Base-by-base conservation (phyloP, 2,329 filamentous ascomycete genomes). In the Xylaria sp. region DNA sequence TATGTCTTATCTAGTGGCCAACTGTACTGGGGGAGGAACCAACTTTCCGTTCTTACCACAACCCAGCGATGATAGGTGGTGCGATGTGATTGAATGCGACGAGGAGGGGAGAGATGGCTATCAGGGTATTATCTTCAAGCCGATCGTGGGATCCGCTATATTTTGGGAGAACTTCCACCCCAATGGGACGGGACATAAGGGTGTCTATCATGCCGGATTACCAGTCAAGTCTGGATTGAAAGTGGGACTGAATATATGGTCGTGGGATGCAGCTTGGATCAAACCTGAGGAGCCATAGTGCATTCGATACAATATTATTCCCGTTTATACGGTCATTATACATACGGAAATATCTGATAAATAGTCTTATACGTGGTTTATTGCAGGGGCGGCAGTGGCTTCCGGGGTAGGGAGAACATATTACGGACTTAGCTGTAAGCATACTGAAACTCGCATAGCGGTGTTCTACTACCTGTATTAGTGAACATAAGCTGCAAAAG, bases 91-190 rank as follows among this genome's bases (percentile, higher is more conserved):
- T 15, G 63, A 63, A 25, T 69, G 63, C 34, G 59, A 63, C 20
- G 67, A 66, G 12, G 56, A 57, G 13, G 60, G 56, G 13, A 43
- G 25, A 15, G 61, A 65, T 36, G 60, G 48, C 3, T 63, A 67
- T 20, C 43, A 59, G 18, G 67, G 67, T 36, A n/a, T 67, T 4
- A 67, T 39, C 10, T 69, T 69, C 30, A 69, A 69, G 57, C 67
- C 67, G 3, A 53, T 69, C 23, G 50, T 25, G 32, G 67, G 60
- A 52, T 63, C 64, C 2, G 64, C 67, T 23, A 46, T 67, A 32
- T 67, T 61, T 25, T 69, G 67, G 67, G 67, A 67, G 60, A 69
- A 69, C 25, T 57, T 69, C 7, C 36, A 69, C 32, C 64, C 60
- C 28, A 69, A 67, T 30, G 67, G 64, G 15, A 50, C 67, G 6